A percentile compares a stretch with the other conserved stretches of the same genome.
These are phyloP conservation scores for Russula sp. DNA, from an alignment of 768 basidiomycete genomes.

Conservation along the genomic window DNA sequence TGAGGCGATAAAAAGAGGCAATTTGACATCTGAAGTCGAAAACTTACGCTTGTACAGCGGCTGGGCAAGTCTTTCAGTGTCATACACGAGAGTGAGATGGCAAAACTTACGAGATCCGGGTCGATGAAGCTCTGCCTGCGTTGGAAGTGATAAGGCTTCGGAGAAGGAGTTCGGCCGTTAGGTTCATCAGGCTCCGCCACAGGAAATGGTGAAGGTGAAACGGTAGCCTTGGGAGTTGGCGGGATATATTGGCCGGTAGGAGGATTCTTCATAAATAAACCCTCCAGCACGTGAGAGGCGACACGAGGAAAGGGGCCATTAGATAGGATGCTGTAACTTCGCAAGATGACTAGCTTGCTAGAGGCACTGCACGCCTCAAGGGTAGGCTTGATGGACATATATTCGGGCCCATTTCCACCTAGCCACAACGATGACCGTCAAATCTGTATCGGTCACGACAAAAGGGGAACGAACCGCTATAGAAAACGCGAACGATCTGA, in stretches of 20 bases:
- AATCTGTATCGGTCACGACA: background rate
- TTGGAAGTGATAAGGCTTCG: background rate
- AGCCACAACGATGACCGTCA: conserved; percentile 10
- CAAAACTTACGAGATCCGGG: conserved; percentile 35
- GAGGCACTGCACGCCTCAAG: conserved; percentile 56
- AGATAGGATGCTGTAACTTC: conserved; percentile 38
- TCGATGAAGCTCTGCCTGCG: conserved; percentile 12
- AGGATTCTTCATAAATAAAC: conserved; percentile 39
- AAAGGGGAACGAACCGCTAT: conserved; percentile 7
- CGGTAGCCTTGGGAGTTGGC: background rate
- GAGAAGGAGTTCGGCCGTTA: background rate
- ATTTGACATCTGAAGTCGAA: background rate
- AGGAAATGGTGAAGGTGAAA: background rate
- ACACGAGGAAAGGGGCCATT: conserved; percentile 41
- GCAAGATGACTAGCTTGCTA: conserved; percentile 59
- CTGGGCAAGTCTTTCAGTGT: conserved; percentile 4
- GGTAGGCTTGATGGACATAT: conserved; percentile 46
- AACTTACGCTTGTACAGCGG: conserved; percentile 17
- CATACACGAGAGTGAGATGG: background rate
- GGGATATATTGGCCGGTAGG: background rate
- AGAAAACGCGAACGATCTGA: conserved; percentile 14
- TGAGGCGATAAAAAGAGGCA: conserved; percentile 12
- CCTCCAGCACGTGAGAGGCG: conserved; percentile 47
- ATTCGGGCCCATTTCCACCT: conserved; percentile 51
- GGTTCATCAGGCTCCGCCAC: conserved; percentile 1